Evolutionary conservation across 768 basidiomycete species (phyloP).

Genomic region (Lentinus brumalis): DNA sequence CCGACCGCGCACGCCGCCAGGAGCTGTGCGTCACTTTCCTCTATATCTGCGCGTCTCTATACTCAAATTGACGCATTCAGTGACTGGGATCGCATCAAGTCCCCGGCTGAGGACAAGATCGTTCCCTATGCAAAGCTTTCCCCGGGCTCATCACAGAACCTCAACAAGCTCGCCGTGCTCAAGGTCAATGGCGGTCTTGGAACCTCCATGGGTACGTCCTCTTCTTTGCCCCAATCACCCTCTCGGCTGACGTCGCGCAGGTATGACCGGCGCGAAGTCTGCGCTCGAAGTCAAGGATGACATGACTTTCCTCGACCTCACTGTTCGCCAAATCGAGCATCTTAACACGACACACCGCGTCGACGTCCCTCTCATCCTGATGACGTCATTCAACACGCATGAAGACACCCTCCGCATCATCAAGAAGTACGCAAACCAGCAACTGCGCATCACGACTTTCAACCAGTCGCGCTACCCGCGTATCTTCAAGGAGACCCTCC

Average conservation of each 20-base stretch:
- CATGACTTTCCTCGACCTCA: slow-evolving; percentile 96
- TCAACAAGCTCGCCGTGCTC: slow-evolving; percentile 93
- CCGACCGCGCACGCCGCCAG: slow-evolving; percentile 44
- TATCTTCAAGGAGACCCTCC: slow-evolving; percentile 85
- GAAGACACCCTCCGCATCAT: slow-evolving; percentile 96
- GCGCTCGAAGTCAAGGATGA: slow-evolving; percentile 96
- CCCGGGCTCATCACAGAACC: slow-evolving; percentile 58
- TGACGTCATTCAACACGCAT: slow-evolving; percentile 99
- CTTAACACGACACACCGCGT: slow-evolving; percentile 82
- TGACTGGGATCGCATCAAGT: slow-evolving; percentile 60
- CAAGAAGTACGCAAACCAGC: slow-evolving; percentile 95
- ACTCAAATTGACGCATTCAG: slow-evolving; percentile 42
- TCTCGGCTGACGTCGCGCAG: slow-evolving; percentile 34
- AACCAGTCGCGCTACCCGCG: slow-evolving; percentile 95
- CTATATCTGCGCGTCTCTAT: slow-evolving; percentile 3
- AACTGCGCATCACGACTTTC: slow-evolving; percentile 89
- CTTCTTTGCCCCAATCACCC: neutral
- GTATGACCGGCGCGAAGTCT: slow-evolving; percentile 86
- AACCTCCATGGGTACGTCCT: slow-evolving; percentile 76
- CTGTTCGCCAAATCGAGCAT: slow-evolving; percentile 94
- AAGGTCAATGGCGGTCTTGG: slow-evolving; percentile 95
- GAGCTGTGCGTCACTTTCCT: slow-evolving; percentile 66
- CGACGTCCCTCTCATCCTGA: slow-evolving; percentile 95
- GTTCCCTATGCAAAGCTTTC: slow-evolving; percentile 77
- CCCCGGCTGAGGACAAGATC: slow-evolving; percentile 84